Percentiles rank a stretch among this genome's conserved stretches.
These are phyloP conservation scores for Cucurbita maxima DNA, from an alignment of 306 rosid genomes.

Conservation along the genomic window DNA sequence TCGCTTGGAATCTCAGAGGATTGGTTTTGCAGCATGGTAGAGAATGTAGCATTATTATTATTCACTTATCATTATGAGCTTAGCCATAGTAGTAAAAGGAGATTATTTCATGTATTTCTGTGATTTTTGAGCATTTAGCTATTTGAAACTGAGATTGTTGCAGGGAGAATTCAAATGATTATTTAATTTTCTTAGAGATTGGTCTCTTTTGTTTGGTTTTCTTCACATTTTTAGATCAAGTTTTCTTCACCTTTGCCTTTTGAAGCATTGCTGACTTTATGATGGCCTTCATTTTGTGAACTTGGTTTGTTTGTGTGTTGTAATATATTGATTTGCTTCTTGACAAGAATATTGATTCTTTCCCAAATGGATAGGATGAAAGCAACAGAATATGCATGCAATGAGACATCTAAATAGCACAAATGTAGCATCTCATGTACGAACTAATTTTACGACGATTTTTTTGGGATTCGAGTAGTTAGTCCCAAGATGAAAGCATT, in stretches of 20 bases:
- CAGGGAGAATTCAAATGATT: background rate
- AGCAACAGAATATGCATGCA: background rate
- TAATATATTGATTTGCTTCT: background rate
- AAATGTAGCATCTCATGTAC: background rate
- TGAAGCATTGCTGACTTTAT: background rate
- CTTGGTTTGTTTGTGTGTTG: background rate
- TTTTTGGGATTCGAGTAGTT: background rate
- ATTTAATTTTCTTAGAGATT: background rate
- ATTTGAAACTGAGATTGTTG: background rate
- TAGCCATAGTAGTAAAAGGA: conserved; percentile 1
- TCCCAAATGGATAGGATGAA: background rate
- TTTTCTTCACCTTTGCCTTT: background rate
- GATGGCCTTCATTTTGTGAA: background rate
- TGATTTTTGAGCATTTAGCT: background rate
- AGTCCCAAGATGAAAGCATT: background rate
- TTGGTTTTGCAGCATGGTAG: background rate
- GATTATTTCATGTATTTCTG: background rate
- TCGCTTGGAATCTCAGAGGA: background rate
- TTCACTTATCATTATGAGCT: background rate
- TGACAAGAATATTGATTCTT: background rate
- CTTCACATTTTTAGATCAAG: background rate
- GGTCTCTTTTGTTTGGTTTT: background rate
- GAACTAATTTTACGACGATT: background rate
- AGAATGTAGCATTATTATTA: background rate
- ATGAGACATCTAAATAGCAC: background rate